Evolutionary conservation across 441 rosid genomes (phyloP), one percentile per base, ranked within the genome.

Genomic region (Adansonia grandidieri): DNA sequence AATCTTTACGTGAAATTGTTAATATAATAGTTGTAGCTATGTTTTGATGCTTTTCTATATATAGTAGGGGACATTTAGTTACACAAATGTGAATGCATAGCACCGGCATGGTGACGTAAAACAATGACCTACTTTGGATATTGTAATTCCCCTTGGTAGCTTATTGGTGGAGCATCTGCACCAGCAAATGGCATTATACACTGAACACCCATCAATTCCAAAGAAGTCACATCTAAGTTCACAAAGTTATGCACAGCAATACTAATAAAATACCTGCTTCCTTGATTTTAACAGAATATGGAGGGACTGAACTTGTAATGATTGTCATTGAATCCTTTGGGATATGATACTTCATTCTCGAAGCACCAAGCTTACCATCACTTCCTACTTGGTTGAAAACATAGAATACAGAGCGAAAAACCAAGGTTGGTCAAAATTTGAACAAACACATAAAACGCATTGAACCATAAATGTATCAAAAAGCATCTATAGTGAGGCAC

Each of bases 161-260:
- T 53, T 17, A 82, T 70, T 65, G 84, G 69, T 65, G 80, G 67
- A 80, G 77, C 77, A 80, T 89, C 97, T 94, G 88, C 79, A 82
- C 66, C 83, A 85, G 65, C 82, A 79, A 70, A 58, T 61, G 44
- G 68, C 81, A 74, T 24, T 53, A 19, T 40, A 62, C 20, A n/a
- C 22, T 51, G 45, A 67, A 71, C 61, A 53, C 74, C 48, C 19
- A 53, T 32, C 37, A 51, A 62, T 19, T 48, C 76, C 50, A 40
- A 22, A 77, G 19, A 75, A 84, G 48, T 74, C 77, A 75, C 13
- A 77, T 51, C 77, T 71, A 54, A 71, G 6, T 82, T 79, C 58
- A 80, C 57, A 62, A 37, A 80, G 50, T 51, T 13, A 71, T 5
- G 6, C 51, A 68, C 56, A 78, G 42, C 74, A 79, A n/a, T 67